Conservation (phyloP, 768 basidiomycete genomes). For the Phallus indusiatus region DNA sequence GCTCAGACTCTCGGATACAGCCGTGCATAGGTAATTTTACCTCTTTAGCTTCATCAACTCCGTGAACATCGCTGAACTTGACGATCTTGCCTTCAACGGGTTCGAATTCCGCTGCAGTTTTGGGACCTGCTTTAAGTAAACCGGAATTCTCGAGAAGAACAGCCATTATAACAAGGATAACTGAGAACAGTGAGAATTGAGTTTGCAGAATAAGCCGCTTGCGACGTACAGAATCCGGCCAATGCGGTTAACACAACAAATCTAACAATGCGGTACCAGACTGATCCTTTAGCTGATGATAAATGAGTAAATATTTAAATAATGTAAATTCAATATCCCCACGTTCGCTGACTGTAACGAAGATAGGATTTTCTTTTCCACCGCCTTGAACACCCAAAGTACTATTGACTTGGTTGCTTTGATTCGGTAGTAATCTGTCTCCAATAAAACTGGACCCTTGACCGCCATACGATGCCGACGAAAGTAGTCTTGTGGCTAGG, state of each 20-base stretch:
- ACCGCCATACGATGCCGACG: constrained; percentile 11
- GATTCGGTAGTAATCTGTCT: constrained; percentile 2
- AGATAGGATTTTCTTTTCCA: constrained; percentile 50
- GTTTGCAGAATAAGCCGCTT: not conserved
- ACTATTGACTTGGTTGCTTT: not conserved
- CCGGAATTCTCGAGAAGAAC: constrained; percentile 91
- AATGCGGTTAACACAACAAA: constrained; percentile 50
- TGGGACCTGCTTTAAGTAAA: constrained; percentile 79
- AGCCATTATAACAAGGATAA: constrained; percentile 77
- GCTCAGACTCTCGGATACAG: not conserved
- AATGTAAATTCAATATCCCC: constrained; percentile 24
- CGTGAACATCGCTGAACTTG: constrained; percentile 93
- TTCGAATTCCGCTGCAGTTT: constrained; percentile 67
- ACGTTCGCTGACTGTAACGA: constrained; percentile 80
- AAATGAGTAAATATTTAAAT: constrained; percentile 8
- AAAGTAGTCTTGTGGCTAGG: constrained; percentile 23
- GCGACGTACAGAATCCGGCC: constrained; percentile 54
- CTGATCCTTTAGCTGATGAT: constrained; percentile 53
- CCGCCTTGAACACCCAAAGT: constrained; percentile 36
- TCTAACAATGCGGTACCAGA: constrained; percentile 52
- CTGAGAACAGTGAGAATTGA: constrained; percentile 24
- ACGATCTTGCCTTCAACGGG: constrained; percentile 71
- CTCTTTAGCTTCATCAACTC: constrained; percentile 94
- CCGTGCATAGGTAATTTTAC: constrained; percentile 29
- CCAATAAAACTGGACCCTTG: constrained; percentile 1